Evolutionary conservation across 768 basidiomycete species (phyloP).

Genomic region (Macrolepiota fuliginosa): DNA sequence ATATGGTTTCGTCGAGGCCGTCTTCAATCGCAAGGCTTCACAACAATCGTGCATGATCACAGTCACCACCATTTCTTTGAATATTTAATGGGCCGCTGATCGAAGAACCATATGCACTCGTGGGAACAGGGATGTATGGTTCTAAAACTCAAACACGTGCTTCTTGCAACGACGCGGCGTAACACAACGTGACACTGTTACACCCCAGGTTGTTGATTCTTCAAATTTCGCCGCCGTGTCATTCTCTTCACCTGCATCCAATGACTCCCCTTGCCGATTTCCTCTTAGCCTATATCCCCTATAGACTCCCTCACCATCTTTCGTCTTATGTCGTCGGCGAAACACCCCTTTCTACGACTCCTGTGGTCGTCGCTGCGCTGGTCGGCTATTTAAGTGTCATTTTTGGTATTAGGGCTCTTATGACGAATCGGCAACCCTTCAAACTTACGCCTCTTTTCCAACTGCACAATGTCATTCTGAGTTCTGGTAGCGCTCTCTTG

Average conservation of each 20-base stretch:
- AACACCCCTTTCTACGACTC: constrained; percentile 82
- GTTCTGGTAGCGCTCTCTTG: constrained; percentile 78
- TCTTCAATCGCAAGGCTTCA: too few relatives aligned
- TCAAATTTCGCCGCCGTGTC: constrained; percentile 29
- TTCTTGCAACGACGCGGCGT: constrained; percentile 1
- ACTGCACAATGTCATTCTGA: constrained; percentile 87
- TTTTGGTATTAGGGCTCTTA: constrained; percentile 79
- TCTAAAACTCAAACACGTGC: constrained; percentile 10
- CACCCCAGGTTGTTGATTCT: constrained; percentile 21
- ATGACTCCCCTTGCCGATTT: constrained; percentile 75
- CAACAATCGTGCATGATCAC: too few relatives aligned
- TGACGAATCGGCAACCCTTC: constrained; percentile 73
- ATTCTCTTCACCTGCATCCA: constrained; percentile 33
- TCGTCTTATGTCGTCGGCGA: constrained; percentile 67
- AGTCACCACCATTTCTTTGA: too few relatives aligned
- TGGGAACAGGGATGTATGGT: too few relatives aligned
- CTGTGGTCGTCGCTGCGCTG: constrained; percentile 68
- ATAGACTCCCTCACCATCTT: constrained; percentile 55
- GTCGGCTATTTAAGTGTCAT: constrained; percentile 83
- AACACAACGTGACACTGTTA: constrained; percentile 21
- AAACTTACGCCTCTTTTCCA: constrained; percentile 86
- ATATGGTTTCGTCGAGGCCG: too few relatives aligned
- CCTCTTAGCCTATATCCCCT: constrained; percentile 56
- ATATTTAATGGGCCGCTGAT: too few relatives aligned
- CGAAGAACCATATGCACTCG: too few relatives aligned